Base-by-base conservation (phyloP, 768 basidiomycete genomes). In the Calocera viscosa region DNA sequence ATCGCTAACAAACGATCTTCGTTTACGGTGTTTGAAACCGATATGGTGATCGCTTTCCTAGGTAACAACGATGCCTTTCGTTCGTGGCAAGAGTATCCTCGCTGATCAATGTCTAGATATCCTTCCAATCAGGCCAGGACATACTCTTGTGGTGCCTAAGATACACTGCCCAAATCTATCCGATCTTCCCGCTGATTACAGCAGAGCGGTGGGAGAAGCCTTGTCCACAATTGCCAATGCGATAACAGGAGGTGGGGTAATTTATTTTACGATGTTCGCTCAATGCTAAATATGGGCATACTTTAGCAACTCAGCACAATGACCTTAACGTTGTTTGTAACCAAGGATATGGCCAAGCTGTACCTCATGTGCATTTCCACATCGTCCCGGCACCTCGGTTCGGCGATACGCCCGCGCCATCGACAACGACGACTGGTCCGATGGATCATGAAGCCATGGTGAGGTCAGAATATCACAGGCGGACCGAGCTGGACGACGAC, bases 321-420 rank as follows among this genome's bases (percentile, higher is more conserved):
- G 69, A 68, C 39, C 64, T 70, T 28, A 70, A 70, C 33, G 67
- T 70, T 38, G 69, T 70, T 26, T 70, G 69, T 38, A 70, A 70
- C 49, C 69, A 70, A 65, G 69, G 68, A 64, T 64, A 53, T n/a
- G 30, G 34, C 49, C 68, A 47, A 12, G 39, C 65, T 3, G 17
- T 40, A 38, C 66, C 64, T 14, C 41, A 69, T 65, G 69, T 70
- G 11, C 69, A 70, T 24, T 70, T 65, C 65, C 69, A 70, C 49
- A 66, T 70, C 39, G 66, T 70, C 47, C 69, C 69, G 8, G 69
- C 69, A 2, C 69, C 69, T 22, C 49, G 22, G 35, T 1, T 39
- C 66, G 32, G 26, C 24, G 33, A 40, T 49, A 8, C 17, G 49
- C 14, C 43, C 41, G 26, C 63, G 41, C 34, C 7, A 43, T 2